Percentiles rank a stretch among this genome's conserved stretches.
These are phyloP conservation scores for Ploettnerulaceae sp. DNA, from an alignment of 2,329 filamentous ascomycete genomes.

Conservation along the genomic window DNA sequence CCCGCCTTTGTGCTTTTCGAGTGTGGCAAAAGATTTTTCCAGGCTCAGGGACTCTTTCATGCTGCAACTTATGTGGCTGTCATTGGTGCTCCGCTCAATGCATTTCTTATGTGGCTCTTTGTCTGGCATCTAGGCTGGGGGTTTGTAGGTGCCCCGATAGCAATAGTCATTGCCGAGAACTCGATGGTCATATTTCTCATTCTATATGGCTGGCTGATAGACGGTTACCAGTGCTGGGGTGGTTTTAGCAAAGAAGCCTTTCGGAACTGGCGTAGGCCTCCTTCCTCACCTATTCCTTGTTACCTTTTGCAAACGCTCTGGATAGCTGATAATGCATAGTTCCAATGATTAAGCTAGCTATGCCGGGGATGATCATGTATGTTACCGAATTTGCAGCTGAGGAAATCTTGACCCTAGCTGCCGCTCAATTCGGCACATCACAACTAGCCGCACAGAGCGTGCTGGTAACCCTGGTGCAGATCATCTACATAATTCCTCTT, in stretches of 20 bases:
- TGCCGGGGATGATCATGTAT: not conserved
- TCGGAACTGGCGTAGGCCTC: not conserved
- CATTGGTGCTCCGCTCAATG: not conserved
- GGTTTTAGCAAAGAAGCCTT: not conserved
- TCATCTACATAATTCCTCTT: not conserved
- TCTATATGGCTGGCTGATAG: not conserved
- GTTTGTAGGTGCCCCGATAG: not conserved
- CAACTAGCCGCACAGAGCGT: not conserved
- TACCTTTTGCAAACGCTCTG: not conserved
- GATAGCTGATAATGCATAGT: not conserved
- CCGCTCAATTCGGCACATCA: not conserved
- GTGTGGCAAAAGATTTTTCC: not conserved
- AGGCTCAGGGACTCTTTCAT: not conserved
- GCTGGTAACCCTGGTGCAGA: not conserved
- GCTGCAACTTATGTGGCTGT: not conserved
- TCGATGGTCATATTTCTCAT: not conserved
- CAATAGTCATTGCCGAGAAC: not conserved
- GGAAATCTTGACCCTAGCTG: not conserved
- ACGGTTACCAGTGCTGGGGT: not conserved
- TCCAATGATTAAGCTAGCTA: not conserved
- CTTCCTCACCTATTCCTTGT: not conserved
- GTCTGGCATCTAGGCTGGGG: not conserved
- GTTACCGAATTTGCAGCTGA: not conserved
- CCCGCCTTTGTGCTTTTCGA: not conserved
- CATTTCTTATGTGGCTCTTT: not conserved